Base-by-base conservation (phyloP, 371 early-diverging fungal genomes). In the Coemansia sp. region DNA sequence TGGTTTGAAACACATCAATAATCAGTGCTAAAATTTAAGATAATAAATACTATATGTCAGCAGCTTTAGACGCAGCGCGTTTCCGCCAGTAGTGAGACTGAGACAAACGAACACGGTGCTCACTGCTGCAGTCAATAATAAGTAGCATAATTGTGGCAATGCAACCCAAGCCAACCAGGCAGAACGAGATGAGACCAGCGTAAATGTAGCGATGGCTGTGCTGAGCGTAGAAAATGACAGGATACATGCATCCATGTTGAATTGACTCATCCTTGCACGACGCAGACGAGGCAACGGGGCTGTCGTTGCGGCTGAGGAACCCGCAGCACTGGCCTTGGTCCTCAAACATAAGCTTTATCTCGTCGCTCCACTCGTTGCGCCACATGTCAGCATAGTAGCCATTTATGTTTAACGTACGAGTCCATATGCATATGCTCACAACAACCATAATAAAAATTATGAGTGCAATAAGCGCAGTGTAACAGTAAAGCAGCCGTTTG, bases 391-490 rank as follows among this genome's bases (percentile, higher is more conserved):
- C 58, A 21, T 71, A 67, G 6, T 52, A 33, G n/a, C 40, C 62
- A 42, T 71, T 37, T 26, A 75, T 71, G 40, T 75, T 63, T 5
- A 75, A 39, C 2, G 75, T 75, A 18, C 71, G 55, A 6, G 71
- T 64, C 75, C 75, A 75, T 7, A 75, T 44, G 71, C 67, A 71
- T 2, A 75, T 20, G 23, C 64, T 58, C 4, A 71, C 57, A n/a
- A 67, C 58, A 2, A 70, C 2, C 57, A 64, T 67, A 25, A 67
- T 60, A 0, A 75, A 7, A 18, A 67, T 64, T 1, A 56, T 52
- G 16, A 71, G 20, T 1, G 61, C 56, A 28, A 64, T 37, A 2
- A 60, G 56, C 1, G 33, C 28, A 8, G 69, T 53, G 61, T 63
- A 71, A 6, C n/a, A 55, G 16, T 71, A 54, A 9, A 75, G 59